Base-by-base conservation (phyloP, 2,329 filamentous ascomycete genomes). In the Elsinoe perseae region DNA sequence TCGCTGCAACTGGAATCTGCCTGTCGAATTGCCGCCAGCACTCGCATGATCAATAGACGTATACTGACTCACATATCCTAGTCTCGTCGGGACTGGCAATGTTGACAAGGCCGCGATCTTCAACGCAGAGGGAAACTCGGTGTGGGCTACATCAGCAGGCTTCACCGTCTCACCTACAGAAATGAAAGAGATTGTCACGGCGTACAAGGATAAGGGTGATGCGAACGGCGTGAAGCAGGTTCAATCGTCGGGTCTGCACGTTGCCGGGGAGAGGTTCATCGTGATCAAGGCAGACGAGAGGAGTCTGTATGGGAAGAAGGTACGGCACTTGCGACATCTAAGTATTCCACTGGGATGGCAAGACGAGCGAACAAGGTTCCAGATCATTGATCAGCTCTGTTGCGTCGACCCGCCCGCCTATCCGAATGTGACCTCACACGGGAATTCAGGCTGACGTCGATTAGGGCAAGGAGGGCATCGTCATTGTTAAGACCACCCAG, bases 41-140 rank as follows among this genome's bases (percentile, higher is more conserved):
- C 27, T 54, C 20, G 42, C 28, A 27, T 20, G 18, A 40, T n/a
- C 40, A 18, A 30, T 43, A 44, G 27, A 30, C 16, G 27, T 18
- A 27, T 28, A 44, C 53, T 56, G 40, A 56, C 40, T 27, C 25
- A 20, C 55, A 32, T 36, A 56, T 28, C 36, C 64, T 69, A 95
- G 89, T 81, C 83, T 95, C 66, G 81, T 95, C 68, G 85, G 80
- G 75, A 84, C 80, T 66, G 84, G 84, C 68, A 85, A 91, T 70
- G 74, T 95, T 68, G 86, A 93, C 77, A 85, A 89, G 77, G 90
- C 81, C 66, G 87, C 87, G 69, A 90, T 95, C 71, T 83, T 93
- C 78, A 90, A 86, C 73, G 76, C 75, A 62, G 86, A 86, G 64
- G 88, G 89, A 66, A 87, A 87, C 74, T 89, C 85, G 70, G 79